Base-by-base conservation (phyloP, 164 flowering plant species). In the Cinnamomum chago region DNA sequence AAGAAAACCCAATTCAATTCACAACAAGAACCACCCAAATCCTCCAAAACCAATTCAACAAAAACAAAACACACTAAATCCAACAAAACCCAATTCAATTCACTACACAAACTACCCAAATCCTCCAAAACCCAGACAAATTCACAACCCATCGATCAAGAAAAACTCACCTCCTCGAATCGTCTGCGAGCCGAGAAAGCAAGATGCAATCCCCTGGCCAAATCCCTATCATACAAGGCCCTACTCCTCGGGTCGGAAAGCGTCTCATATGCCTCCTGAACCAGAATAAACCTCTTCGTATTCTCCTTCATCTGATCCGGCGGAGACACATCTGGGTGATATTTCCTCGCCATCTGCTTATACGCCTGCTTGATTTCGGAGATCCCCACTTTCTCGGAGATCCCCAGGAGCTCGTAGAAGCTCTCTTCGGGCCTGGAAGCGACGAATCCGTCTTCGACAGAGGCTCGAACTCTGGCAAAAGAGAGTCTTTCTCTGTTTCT, bases 261-360 rank as follows among this genome's bases (percentile, higher is more conserved):
- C 10, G 90, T 92, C 88, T 95, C 97, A 75, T 95, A 95, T 2
- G 99, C 99, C 80, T 92, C 95, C 84, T 93, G 97, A 13, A 95
- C 93, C 76, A 70, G 85, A 74, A 95, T 93, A 68, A 95, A 95
- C 81, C 84, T 77, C 83, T 70, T 73, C 15, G 98, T 93, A 50
- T 91, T 77, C 84, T 95, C 98, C 72, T 87, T 86, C 24, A 86
- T 88, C 75, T 80, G 84, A 71, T 80, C 94, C 22, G 97, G 97
- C 15, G 98, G 94, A 14, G 95, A 91, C 0, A 95, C 98, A 75
- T 95, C 98, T 3, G 98, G 97, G 73, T 92, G 97, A 75, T 90
- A 95, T 85, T 89, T 89, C 65, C 92, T 76, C 1, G 93, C 97
- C 47, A 90, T 81, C 76, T 88, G 90, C 80, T 92, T 92, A 78